Evolutionary conservation across 116 monocot genomes (phyloP).

Genomic region (Trichopus zeylanicus): DNA sequence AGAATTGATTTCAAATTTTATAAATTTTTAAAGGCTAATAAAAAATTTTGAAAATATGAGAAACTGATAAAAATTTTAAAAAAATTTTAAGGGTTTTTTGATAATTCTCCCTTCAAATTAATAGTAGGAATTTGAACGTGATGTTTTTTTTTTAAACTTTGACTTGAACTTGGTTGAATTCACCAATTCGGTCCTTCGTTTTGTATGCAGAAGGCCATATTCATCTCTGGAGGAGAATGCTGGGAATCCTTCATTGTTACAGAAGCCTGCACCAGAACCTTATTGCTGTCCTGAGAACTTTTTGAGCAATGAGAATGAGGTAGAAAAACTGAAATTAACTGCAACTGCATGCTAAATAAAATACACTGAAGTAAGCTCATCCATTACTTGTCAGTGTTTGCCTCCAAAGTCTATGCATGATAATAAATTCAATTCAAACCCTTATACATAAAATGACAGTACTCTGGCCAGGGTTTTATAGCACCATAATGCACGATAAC

Average conservation of each 20-base stretch:
- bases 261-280: conserved; percentile 1
- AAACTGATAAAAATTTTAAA: no score
- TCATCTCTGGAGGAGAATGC: conserved; percentile 10
- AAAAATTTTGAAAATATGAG: no score
- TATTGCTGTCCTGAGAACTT: conserved; percentile 5
- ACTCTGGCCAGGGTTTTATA: no score
- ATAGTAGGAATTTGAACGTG: not conserved
- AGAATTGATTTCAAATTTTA: no score
- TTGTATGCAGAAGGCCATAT: conserved; percentile 11
- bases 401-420: not conserved
- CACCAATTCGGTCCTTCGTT: not conserved
- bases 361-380: no score
- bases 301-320: conserved; percentile 6
- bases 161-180: not conserved
- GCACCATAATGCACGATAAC: no score
- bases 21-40: no score
- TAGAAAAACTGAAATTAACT: not conserved
- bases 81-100: no score
- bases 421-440: no score
- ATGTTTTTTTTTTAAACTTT: not conserved
- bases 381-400: not conserved
- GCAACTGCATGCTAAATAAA: no score
- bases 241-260: conserved; percentile 5
- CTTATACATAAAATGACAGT: no score
- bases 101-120: no score